Percentiles rank a stretch among this genome's conserved stretches.
These are phyloP conservation scores for Aspergillus fructus DNA, from an alignment of 2,329 filamentous ascomycete species.

Conservation along the genomic window DNA sequence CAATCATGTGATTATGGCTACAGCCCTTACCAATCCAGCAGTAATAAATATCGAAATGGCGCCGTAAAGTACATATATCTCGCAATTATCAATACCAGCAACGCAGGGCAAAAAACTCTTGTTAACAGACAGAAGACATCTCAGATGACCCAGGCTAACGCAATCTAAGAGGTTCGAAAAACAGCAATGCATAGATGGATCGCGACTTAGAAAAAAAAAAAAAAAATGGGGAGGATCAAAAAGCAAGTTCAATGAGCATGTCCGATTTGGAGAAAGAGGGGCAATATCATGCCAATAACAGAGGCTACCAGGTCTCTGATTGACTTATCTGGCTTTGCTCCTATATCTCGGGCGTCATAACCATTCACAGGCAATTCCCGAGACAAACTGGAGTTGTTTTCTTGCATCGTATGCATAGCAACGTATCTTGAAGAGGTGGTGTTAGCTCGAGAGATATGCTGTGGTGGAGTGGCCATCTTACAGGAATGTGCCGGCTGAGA, in stretches of 20 bases:
- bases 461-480: constrained; percentile 52
- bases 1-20: background rate
- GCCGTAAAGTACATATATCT: background rate
- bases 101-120: background rate
- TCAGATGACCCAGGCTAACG: background rate
- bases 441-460: background rate
- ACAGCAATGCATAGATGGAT: constrained; percentile 18
- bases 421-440: constrained; percentile 66
- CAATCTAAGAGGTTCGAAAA: constrained; percentile 4
- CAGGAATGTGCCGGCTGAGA: constrained; percentile 94
- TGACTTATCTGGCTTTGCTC: constrained; percentile 38
- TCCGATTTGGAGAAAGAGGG: constrained; percentile 48
- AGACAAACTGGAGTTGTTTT: constrained; percentile 47
- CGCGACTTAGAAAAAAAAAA: background rate
- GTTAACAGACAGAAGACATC: background rate
- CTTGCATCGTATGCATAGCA: constrained; percentile 97
- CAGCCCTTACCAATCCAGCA: background rate
- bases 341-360: constrained; percentile 41
- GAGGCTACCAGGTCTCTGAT: constrained; percentile 47
- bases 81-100: background rate
- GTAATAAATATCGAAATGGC: background rate
- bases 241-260: constrained; percentile 42
- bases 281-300: constrained; percentile 49
- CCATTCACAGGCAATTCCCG: constrained; percentile 41
- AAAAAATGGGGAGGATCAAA: background rate